A percentile compares a stretch with the other conserved stretches of the same genome.
These are phyloP conservation scores for Fraxinus pennsylvanica DNA, from an alignment of 257 asterid genomes.

Conservation along the genomic window DNA sequence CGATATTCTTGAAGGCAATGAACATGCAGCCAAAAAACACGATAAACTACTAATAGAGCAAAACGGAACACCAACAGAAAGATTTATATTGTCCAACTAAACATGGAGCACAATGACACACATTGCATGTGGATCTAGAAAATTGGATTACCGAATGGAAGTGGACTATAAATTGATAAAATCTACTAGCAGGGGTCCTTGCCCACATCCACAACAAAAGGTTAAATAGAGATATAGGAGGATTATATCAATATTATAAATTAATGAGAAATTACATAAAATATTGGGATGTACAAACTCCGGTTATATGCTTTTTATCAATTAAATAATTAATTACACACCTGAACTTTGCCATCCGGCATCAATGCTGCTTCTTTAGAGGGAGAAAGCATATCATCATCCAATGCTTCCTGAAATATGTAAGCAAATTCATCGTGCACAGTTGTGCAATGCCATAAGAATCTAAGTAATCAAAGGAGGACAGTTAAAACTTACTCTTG, in stretches of 20 bases:
- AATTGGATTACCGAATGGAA: not conserved
- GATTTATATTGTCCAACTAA: not conserved
- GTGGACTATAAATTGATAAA: not conserved
- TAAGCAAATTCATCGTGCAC: constrained; percentile 16
- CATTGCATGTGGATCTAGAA: not conserved
- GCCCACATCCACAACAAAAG: not conserved
- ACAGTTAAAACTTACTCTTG: constrained; percentile 40
- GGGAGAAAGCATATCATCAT: constrained; percentile 22
- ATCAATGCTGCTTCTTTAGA: constrained; percentile 24
- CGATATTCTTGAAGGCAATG: constrained; percentile 7
- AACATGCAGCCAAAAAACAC: constrained; percentile 8
- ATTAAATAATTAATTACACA: constrained; percentile 20
- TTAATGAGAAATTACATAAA: not conserved
- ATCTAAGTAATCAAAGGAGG: not conserved
- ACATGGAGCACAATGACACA: constrained; percentile 5
- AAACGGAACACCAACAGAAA: constrained; percentile 1
- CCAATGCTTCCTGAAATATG: constrained; percentile 39
- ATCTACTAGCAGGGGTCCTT: constrained; percentile 5
- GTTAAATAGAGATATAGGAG: not conserved
- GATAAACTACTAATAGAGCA: constrained; percentile 6
- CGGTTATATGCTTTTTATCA: not conserved
- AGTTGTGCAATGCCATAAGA: not conserved
- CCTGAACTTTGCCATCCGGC: constrained; percentile 32
- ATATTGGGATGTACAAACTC: not conserved
- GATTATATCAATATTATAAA: not conserved